phyloP scores from a whole-genome alignment of 768 basidiomycete species.

The Lentinula aciculospora region DNA sequence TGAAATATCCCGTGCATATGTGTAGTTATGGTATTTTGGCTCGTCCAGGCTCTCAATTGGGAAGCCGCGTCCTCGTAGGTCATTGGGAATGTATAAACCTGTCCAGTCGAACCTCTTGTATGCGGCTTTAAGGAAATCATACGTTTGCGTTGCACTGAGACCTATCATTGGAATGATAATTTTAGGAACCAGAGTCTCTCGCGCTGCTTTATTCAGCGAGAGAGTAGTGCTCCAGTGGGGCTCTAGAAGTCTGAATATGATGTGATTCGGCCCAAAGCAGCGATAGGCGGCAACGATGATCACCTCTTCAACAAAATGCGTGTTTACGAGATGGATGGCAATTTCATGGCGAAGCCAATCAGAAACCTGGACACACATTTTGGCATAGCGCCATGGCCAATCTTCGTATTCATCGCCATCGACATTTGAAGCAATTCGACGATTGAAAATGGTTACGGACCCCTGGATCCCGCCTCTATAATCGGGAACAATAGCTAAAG shows the following conservation, averaged over 20 bases:
- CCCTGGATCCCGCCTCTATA: conserved; percentile 20
- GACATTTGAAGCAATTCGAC: conserved; percentile 11
- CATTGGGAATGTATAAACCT: conserved; percentile 20
- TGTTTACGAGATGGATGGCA: conserved; percentile 21
- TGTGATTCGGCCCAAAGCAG: conserved; percentile 15
- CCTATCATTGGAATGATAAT: conserved; percentile 17
- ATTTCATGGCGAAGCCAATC: conserved; percentile 26
- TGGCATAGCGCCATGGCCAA: conserved; percentile 29
- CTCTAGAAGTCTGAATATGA: conserved; percentile 21
- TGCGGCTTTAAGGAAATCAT: conserved; percentile 15
- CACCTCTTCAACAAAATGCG: conserved; percentile 25
- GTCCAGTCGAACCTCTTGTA: conserved; percentile 21
- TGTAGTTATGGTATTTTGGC: conserved; percentile 23
- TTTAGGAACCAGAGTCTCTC: conserved; percentile 19
- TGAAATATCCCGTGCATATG: conserved; percentile 19
- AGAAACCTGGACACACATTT: conserved; percentile 22
- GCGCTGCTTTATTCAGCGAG: conserved; percentile 21
- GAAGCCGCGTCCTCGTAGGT: conserved; percentile 23
- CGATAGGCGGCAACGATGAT: conserved; percentile 25
- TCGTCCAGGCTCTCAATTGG: conserved; percentile 19
- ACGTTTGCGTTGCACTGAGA: conserved; percentile 14
- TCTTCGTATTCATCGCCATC: conserved; percentile 14
- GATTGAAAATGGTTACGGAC: conserved; percentile 25
- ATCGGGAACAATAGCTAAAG: conserved; percentile 23
- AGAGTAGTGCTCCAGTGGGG: conserved; percentile 25